Conservation (phyloP, 2,329 filamentous ascomycete species). For the Sphaerostilbella broomeana region DNA sequence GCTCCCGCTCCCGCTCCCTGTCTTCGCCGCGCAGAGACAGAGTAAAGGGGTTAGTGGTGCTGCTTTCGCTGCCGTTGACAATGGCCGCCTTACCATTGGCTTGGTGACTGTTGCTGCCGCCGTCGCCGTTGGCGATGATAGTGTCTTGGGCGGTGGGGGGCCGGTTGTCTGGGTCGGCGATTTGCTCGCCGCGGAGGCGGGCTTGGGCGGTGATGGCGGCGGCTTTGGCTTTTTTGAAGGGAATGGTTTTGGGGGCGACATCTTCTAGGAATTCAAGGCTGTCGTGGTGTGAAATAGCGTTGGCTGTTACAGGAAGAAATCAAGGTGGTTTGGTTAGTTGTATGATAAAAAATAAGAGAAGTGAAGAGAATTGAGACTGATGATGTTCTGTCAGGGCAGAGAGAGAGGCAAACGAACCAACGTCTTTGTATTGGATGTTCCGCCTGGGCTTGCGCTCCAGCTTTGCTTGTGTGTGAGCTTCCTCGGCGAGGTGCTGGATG, state of each 20-base stretch:
- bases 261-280: conserved; percentile 93
- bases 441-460: conserved; percentile 85
- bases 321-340: not conserved
- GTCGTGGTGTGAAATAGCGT: conserved; percentile 79
- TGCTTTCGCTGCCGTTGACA: conserved; percentile 23
- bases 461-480: conserved; percentile 82
- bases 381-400: not conserved
- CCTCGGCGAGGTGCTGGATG: conserved; percentile 81
- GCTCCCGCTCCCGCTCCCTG: conserved; percentile 12
- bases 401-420: conserved; percentile 50
- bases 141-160: conserved; percentile 9
- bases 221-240: conserved; percentile 73
- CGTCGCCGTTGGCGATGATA: conserved; percentile 22
- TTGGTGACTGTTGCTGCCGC: conserved; percentile 16
- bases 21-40: conserved; percentile 21
- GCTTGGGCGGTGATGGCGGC: conserved; percentile 45
- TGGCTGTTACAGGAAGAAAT: conserved; percentile 46
- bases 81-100: conserved; percentile 7
- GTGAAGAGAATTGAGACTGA: not conserved
- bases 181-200: conserved; percentile 35
- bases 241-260: conserved; percentile 78
- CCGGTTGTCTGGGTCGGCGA: conserved; percentile 21
- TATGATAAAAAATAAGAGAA: not conserved
- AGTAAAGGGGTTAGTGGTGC: conserved; percentile 14
- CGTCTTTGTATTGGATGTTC: conserved; percentile 93